Percentiles rank a stretch among this genome's conserved stretches.
These are phyloP conservation scores for Claviceps paspali DNA, from an alignment of 2,329 filamentous ascomycete species.

Conservation along the genomic window DNA sequence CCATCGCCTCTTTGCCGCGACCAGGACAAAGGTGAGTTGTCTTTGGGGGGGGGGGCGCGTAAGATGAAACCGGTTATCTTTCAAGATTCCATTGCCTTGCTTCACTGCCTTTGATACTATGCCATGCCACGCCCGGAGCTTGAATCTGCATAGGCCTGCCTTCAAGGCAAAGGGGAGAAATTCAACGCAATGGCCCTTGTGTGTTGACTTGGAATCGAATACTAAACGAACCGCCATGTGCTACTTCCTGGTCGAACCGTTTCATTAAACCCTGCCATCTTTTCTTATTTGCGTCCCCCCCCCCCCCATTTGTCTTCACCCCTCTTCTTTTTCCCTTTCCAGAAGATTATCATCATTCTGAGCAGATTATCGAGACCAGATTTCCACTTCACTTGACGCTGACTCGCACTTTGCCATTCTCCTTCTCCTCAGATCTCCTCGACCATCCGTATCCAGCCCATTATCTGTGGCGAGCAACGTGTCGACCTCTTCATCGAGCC, in stretches of 20 bases:
- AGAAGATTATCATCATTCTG: too few species aligned
- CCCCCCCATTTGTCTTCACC: too few species aligned
- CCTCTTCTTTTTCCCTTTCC: background rate
- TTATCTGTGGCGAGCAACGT: slow-evolving; percentile 28
- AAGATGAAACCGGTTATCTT: background rate
- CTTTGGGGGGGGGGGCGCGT: background rate
- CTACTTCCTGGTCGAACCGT: background rate
- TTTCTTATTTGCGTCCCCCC: background rate
- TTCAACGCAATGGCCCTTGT: background rate
- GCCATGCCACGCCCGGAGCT: background rate
- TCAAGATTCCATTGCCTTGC: too few species aligned
- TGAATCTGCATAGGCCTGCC: background rate
- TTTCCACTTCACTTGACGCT: background rate
- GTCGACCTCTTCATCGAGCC: slow-evolving; percentile 26
- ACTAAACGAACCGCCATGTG: background rate
- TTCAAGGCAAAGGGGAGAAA: background rate
- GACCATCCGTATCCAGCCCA: slow-evolving; percentile 34
- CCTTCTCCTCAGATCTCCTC: slow-evolving; percentile 26
- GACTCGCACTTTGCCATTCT: background rate
- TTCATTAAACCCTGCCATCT: background rate
- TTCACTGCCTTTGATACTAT: background rate
- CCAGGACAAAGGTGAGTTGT: slow-evolving; percentile 15
- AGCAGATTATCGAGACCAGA: background rate
- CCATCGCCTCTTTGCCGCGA: slow-evolving; percentile 11
- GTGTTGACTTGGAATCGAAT: background rate